phyloP scores from a whole-genome alignment of 2,329 filamentous ascomycete species.

The Aspergillus sp. region DNA sequence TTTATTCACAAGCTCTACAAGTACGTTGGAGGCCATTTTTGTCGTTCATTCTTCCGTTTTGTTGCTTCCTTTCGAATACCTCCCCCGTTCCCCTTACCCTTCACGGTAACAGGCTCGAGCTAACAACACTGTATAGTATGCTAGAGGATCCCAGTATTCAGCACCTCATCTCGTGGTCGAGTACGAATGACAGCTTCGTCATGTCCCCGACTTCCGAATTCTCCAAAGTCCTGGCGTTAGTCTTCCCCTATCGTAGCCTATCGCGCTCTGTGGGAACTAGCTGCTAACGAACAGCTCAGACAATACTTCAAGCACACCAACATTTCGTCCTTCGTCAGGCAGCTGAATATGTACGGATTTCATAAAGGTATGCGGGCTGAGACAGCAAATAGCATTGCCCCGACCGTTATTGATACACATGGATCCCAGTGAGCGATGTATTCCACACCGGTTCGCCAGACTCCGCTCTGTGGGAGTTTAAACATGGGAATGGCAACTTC shows the following conservation, averaged over 20 bases:
- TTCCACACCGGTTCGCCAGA: slow-evolving; percentile 95
- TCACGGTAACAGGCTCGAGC: slow-evolving; percentile 1
- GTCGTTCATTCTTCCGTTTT: neutral
- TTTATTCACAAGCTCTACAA: slow-evolving; percentile 99
- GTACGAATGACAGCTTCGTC: slow-evolving; percentile 92
- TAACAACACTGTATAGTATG: slow-evolving; percentile 67
- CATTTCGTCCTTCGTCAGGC: slow-evolving; percentile 95
- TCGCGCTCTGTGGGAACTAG: neutral
- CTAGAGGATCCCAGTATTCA: slow-evolving; percentile 90
- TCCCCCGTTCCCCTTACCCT: too few relatives aligned
- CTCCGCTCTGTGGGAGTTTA: slow-evolving; percentile 96
- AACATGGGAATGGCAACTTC: slow-evolving; percentile 96
- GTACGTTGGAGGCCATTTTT: slow-evolving; percentile 55
- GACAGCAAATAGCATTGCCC: neutral
- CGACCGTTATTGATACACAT: slow-evolving; percentile 14
- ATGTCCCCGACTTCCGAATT: slow-evolving; percentile 98
- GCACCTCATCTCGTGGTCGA: slow-evolving; percentile 95
- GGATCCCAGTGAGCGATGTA: slow-evolving; percentile 81
- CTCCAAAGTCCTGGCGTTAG: slow-evolving; percentile 94
- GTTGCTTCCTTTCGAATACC: too few relatives aligned
- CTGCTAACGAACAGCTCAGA: slow-evolving; percentile 51
- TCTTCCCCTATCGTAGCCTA: slow-evolving; percentile 28
- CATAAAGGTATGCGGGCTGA: slow-evolving; percentile 76
- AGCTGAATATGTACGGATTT: slow-evolving; percentile 99
- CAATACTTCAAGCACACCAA: slow-evolving; percentile 99